phyloP scores from a whole-genome alignment of 139 green algal genomes.

The Coelastrella sp. region DNA sequence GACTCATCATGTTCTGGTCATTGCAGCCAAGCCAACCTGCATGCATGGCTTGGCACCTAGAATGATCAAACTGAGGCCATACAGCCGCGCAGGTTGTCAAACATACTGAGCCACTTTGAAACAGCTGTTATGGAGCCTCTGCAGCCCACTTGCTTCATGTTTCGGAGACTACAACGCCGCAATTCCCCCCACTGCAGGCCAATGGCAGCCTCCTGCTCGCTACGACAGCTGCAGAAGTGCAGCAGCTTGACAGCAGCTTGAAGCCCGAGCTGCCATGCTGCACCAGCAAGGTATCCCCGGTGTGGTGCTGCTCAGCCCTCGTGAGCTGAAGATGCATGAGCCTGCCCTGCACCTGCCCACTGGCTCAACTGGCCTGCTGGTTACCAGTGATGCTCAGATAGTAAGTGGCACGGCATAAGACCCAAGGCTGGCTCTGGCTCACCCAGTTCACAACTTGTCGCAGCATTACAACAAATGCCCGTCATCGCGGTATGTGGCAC shows the following conservation, averaged over 20 bases:
- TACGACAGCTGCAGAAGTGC: conserved; percentile 55
- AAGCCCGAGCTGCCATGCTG: conserved; percentile 51
- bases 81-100: no score
- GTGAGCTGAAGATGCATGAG: conserved; percentile 54
- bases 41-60: no score
- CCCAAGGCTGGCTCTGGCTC: no score
- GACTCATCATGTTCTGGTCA: neutral
- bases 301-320: conserved; percentile 25
- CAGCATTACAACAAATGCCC: neutral
- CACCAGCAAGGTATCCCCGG: conserved; percentile 46
- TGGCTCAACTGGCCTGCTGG: conserved; percentile 54
- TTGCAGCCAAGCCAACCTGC: no score
- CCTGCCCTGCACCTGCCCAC: conserved; percentile 55
- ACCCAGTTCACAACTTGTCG: no score
- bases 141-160: no score
- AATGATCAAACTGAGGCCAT: no score
- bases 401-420: conserved; percentile 42
- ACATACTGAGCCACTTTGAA: no score
- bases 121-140: no score
- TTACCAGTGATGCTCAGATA: conserved; percentile 61
- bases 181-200: conserved; percentile 42
- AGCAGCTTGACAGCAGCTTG: conserved; percentile 57
- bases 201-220: conserved; percentile 74
- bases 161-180: neutral
- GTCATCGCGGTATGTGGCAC: no score